Evolutionary conservation across 768 basidiomycete species (phyloP).

Genomic region (Boletus huronensis): DNA sequence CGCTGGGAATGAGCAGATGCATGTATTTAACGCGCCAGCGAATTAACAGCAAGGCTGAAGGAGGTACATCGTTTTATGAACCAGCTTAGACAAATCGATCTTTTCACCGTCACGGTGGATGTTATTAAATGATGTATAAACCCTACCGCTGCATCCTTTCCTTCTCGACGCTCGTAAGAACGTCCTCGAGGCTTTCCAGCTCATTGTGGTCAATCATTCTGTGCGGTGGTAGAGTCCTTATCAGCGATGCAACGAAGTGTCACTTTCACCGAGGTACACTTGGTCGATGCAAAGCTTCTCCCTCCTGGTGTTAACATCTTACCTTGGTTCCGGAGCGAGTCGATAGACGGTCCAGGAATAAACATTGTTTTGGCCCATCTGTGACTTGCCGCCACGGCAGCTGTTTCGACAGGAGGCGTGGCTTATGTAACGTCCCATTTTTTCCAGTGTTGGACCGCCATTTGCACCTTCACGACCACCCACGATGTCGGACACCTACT

Average conservation of each 20-base stretch:
- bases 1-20: background rate
- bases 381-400: no score
- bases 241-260: background rate
- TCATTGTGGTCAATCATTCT: background rate
- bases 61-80: no score
- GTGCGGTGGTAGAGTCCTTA: background rate
- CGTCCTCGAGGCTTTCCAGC: background rate
- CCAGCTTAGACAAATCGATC: background rate
- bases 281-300: background rate
- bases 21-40: background rate
- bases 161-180: background rate
- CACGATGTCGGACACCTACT: constrained; percentile 35
- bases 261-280: background rate
- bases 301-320: background rate
- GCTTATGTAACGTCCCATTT: constrained; percentile 15
- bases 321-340: background rate
- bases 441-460: background rate
- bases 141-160: background rate
- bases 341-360: background rate
- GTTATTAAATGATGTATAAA: background rate
- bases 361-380: background rate
- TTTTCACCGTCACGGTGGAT: background rate
- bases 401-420: no score
- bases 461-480: constrained; percentile 7
- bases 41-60: background rate